phyloP scores from a whole-genome alignment of 345 rosid genomes.

The Eucalyptus paniculata region DNA sequence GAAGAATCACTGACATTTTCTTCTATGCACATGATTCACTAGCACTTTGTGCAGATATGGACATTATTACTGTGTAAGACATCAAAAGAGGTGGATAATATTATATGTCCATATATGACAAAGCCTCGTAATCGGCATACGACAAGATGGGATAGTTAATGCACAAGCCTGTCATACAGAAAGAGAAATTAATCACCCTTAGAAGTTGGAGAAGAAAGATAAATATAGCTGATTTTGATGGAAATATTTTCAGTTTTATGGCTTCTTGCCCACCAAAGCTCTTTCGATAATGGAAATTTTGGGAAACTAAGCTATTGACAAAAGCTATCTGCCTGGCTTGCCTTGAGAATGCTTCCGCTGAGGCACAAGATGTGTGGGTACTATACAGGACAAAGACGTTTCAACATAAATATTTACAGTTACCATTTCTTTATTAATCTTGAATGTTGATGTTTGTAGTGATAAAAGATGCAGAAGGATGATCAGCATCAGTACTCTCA shows the following conservation, averaged over 20 bases:
- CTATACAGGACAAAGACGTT: not conserved
- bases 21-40: not conserved
- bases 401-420: not conserved
- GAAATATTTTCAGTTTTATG: not conserved
- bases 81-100: not conserved
- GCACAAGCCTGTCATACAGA: not conserved
- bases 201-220: not conserved
- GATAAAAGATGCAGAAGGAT: not conserved
- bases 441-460: not conserved
- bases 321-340: not conserved
- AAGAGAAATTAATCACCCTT: not conserved
- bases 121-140: not conserved
- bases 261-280: not conserved
- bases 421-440: not conserved
- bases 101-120: not conserved
- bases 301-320: not conserved
- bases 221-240: not conserved
- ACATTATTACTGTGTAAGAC: not conserved
- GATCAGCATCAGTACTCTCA: not conserved
- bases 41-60: too few relatives aligned
- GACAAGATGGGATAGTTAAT: not conserved
- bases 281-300: not conserved
- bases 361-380: not conserved
- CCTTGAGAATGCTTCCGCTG: not conserved
- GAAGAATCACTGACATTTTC: not conserved